Evolutionary conservation across 2,329 filamentous ascomycete species (phyloP).

Genomic region (Calonectria pseudoturangicola): DNA sequence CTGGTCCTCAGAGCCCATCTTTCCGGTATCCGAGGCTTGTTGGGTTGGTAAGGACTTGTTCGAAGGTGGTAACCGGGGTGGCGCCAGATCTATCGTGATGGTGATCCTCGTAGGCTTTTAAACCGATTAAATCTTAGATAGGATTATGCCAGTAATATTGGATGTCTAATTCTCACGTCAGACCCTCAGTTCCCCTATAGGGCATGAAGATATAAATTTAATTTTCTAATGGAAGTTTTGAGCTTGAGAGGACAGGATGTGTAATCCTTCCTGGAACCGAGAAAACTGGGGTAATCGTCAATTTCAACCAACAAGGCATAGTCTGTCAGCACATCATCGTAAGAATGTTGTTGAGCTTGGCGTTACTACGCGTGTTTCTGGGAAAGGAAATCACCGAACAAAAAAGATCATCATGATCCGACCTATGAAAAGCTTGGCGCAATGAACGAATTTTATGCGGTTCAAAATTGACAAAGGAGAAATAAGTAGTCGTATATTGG

Average conservation of each 20-base stretch:
- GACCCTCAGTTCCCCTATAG: background rate
- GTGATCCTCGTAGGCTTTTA: background rate
- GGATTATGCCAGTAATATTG: too few species aligned
- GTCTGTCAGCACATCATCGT: background rate
- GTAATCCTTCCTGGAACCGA: background rate
- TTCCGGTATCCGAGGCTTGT: background rate
- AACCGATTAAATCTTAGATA: background rate
- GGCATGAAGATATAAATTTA: too few species aligned
- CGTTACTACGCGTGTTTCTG: background rate
- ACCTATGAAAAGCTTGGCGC: background rate
- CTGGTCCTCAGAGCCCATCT: constrained; percentile 2
- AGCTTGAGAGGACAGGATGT: background rate
- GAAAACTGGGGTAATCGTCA: background rate
- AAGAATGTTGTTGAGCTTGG: background rate
- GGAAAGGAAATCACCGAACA: background rate
- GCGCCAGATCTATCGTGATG: too few species aligned
- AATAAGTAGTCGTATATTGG: background rate
- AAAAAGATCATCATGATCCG: background rate
- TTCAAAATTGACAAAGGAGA: background rate
- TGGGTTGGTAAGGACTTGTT: background rate
- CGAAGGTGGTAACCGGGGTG: background rate
- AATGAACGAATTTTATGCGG: background rate
- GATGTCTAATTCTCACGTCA: constrained; percentile 1
- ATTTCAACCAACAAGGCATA: background rate
- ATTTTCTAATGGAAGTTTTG: background rate